Base-by-base conservation (phyloP, 768 basidiomycete species). In the Antrodiella citrinella region DNA sequence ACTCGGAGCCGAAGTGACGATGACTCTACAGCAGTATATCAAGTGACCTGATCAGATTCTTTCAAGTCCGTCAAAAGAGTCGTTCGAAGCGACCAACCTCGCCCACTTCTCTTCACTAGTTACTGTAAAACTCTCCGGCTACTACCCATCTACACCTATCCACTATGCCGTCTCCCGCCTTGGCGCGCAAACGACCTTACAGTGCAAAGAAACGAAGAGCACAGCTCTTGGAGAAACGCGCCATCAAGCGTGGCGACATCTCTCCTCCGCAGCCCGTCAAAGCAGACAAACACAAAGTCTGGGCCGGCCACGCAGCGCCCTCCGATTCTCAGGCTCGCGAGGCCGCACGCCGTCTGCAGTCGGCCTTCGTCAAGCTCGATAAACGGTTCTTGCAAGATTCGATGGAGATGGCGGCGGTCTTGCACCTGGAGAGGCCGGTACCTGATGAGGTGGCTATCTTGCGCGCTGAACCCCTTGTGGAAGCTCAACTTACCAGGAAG, bases 241-340 rank as follows among this genome's bases (percentile, higher is more conserved):
- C 92, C 3, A 67, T 86, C 25, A 94, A 94, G 64, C 82, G 91
- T 25, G 91, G 88, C 3, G 88, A 89, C 54, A 64, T 72, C 30
- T 50, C 57, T 20, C 52, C 59, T 3, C 60, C 61, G 3, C 61
- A 62, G 19, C 67, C 73, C 12, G 54, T 43, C 5, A n/a, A 43
- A 18, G 71, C 20, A 56, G 71, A 44, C 69, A 73, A 39, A 60
- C 49, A 44, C 54, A 19, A 59, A 64, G 48, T 60, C 57, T 35
- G 64, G 4, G 18, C 23, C 3, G 30, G 11, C 23, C 41, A 43
- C 18, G 43, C 38, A 20, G 47, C 26, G 26, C 18, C 65, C 60
- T 15, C 25, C 13, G 10, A 21, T 43, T 10, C 40, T 12, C 65
- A 64, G 18, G 62, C 70, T 39, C 69, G 69, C 12, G 71, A 68